These are phyloP conservation scores for Clonostachys rosea DNA, from an alignment of 2,329 filamentous ascomycete species.

Conservation along the genomic window DNA sequence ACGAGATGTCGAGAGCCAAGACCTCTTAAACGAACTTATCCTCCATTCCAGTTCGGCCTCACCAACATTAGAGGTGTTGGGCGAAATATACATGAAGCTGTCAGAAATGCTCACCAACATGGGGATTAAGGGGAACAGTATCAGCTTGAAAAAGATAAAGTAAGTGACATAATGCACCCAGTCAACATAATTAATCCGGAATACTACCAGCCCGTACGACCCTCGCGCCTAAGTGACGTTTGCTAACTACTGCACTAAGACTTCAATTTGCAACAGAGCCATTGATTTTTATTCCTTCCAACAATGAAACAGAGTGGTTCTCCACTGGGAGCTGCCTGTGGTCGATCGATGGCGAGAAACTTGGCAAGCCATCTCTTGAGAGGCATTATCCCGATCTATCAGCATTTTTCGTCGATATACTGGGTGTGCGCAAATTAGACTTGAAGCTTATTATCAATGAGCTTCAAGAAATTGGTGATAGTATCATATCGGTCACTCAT, in stretches of 20 bases:
- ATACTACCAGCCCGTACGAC: too few relatives aligned
- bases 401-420: constrained; percentile 10
- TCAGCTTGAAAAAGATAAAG: too few relatives aligned
- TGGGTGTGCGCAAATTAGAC: constrained; percentile 13
- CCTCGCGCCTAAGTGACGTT: too few relatives aligned
- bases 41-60: not conserved
- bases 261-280: too few relatives aligned
- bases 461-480: constrained; percentile 5
- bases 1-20: not conserved
- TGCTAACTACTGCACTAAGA: too few relatives aligned
- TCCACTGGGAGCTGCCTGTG: constrained; percentile 14
- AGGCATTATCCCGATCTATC: constrained; percentile 11
- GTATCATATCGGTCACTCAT: constrained; percentile 2
- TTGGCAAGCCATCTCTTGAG: constrained; percentile 10
- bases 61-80: too few relatives aligned
- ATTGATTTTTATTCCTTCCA: constrained; percentile 1
- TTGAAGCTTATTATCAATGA: constrained; percentile 14
- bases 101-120: too few relatives aligned
- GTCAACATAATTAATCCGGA: too few relatives aligned
- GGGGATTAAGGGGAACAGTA: too few relatives aligned
- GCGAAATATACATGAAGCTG: too few relatives aligned
- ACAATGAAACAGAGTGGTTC: constrained; percentile 7
- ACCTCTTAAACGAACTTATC: not conserved
- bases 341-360: constrained; percentile 12
- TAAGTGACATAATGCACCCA: too few relatives aligned